Evolutionary conservation across 1,284 basidiomycete genomes (phyloP), one percentile per base, ranked within the genome.

Genomic region (Cryptococcus sp.): DNA sequence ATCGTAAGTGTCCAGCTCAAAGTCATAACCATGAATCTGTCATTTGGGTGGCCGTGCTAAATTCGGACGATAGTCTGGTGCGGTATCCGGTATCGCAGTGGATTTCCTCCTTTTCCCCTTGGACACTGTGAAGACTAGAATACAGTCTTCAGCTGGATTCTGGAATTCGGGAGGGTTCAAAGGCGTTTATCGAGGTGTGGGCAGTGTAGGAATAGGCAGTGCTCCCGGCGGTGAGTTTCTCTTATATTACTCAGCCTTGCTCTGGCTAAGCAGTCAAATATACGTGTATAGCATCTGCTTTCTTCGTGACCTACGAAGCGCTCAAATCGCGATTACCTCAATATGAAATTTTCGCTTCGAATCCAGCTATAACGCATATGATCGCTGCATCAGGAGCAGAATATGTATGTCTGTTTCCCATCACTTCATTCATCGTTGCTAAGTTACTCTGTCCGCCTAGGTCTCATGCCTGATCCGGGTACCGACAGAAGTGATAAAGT

Each of bases 31-130:
- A 34, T 13, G 5, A 34, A 34, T 7, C 29, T 34, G 8, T 34
- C 29, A 34, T 34, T 10, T 34, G 8, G 26, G 26, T 49, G 43
- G 16, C 45, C 16, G 26, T 22, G 25, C 11, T n/a, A 1, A 1
- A 29, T 15, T 34, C 13, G 8, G 29, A 10, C 29, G 29, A 34
- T 47, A 93, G 90, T 88, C 91, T 51, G 93, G 93, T 40, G 93
- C 89, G 19, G 77, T 87, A 40, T 91, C 93, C 23, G 93, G 93
- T 46, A 89, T 91, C 17, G 84, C 91, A 1, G 93, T 95, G 23
- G 95, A 99, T 79, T 83, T 98, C 57, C 84, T 97, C 39, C 95
- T 98, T 81, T 98, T 92, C 77, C 95, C 95, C 0, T 87, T 98
- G 60, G 95, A 99, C 80, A 97, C 95, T 1, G 80, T 98, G 74